A percentile compares a stretch with the other conserved stretches of the same genome.
Conservation (phyloP, 805 yeast species). For the Monosporozyma siamensis region DNA sequence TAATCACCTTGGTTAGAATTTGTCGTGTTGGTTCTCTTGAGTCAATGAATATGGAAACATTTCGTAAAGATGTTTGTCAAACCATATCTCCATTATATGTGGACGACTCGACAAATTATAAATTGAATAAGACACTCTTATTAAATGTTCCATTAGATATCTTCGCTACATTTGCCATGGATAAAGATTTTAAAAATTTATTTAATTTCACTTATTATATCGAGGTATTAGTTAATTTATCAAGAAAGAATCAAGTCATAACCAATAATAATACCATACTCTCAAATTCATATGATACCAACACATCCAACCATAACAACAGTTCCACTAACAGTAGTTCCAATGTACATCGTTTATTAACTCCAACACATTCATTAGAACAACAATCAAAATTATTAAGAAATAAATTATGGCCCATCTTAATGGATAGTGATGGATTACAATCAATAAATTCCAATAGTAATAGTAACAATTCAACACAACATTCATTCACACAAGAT, state of each 20-base stretch:
- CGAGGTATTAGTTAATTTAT: slow-evolving; percentile 73
- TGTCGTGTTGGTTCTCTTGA: slow-evolving; percentile 58
- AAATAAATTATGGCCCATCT: not conserved
- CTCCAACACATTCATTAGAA: not conserved
- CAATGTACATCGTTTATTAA: not conserved
- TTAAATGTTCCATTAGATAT: slow-evolving; percentile 74
- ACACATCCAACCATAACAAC: too few relatives aligned
- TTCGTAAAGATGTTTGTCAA: slow-evolving; percentile 77
- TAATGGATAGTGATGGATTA: not conserved
- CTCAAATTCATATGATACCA: not conserved
- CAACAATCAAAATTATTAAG: not conserved
- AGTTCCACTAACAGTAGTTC: too few relatives aligned
- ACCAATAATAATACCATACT: slow-evolving; percentile 8
- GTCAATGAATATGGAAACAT: slow-evolving; percentile 44
- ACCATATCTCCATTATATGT: slow-evolving; percentile 65
- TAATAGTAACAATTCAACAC: slow-evolving; percentile 7
- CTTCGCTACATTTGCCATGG: slow-evolving; percentile 72
- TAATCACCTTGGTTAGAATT: slow-evolving; percentile 70
- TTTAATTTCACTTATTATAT: slow-evolving; percentile 78
- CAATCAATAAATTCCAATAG: slow-evolving; percentile 3
- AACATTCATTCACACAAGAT: slow-evolving; percentile 9
- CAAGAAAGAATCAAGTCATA: slow-evolving; percentile 43
- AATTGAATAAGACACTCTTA: slow-evolving; percentile 49
- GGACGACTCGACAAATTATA: slow-evolving; percentile 50
- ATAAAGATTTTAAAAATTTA: slow-evolving; percentile 34